Conservation (phyloP, 192 early-diverging fungal species). For the Entomortierella chlamydospora region DNA sequence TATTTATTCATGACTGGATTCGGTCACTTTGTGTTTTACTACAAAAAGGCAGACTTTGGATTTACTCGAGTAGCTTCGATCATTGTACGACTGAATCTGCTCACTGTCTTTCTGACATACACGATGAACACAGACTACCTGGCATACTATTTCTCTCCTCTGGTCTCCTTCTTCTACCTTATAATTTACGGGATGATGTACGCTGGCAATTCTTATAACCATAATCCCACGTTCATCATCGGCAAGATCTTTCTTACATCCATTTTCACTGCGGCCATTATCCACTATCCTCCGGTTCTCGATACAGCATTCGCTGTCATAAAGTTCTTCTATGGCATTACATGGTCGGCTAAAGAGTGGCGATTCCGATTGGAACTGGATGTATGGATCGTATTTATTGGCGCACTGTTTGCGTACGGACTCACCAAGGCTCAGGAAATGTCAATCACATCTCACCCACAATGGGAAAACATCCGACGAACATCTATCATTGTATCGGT, state of each 20-base stretch:
- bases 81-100: constrained; percentile 74
- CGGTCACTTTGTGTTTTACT: constrained; percentile 81
- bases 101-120: constrained; percentile 73
- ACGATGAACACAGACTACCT: constrained; percentile 77
- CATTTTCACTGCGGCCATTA: constrained; percentile 38
- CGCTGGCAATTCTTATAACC: constrained; percentile 60
- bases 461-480: constrained; percentile 56
- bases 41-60: constrained; percentile 75
- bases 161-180: constrained; percentile 77
- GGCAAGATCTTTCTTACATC: constrained; percentile 64
- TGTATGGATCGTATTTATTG: constrained; percentile 74
- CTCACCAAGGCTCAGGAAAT: constrained; percentile 57
- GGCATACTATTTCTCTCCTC: constrained; percentile 84
- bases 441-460: constrained; percentile 39
- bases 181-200: constrained; percentile 78
- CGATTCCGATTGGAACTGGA: constrained; percentile 78
- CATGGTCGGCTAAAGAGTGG: constrained; percentile 76
- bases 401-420: constrained; percentile 72
- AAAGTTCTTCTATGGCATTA: constrained; percentile 56
- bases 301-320: constrained; percentile 58
- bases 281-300: constrained; percentile 57
- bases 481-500: constrained; percentile 47
- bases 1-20: constrained; percentile 89
- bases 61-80: constrained; percentile 71
- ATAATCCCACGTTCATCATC: constrained; percentile 58